phyloP scores from a whole-genome alignment of 2,329 filamentous ascomycete species.

The Xylaria sp. region DNA sequence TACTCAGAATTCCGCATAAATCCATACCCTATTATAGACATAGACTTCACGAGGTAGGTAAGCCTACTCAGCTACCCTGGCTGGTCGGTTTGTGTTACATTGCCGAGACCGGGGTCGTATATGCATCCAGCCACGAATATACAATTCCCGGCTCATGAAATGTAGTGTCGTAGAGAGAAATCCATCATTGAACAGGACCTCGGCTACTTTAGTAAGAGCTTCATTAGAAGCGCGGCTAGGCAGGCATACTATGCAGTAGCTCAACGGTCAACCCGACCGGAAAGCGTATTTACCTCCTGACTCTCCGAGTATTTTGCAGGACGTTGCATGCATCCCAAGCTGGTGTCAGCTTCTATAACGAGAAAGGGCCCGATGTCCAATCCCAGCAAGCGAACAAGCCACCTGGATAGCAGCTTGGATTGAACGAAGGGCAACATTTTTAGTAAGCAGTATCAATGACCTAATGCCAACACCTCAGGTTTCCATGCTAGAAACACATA shows the following conservation, averaged over 20 bases:
- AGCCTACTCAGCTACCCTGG: background rate
- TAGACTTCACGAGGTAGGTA: background rate
- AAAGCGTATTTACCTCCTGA: background rate
- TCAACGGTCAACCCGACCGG: too few relatives aligned
- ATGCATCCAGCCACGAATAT: background rate
- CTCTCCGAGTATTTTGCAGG: background rate
- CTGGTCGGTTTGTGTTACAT: background rate
- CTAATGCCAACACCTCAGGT: background rate
- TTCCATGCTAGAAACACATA: background rate
- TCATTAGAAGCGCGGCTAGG: background rate
- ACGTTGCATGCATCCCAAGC: background rate
- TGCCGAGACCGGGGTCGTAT: conserved; percentile 5
- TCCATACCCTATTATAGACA: background rate
- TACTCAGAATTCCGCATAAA: conserved; percentile 2
- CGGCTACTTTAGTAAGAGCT: background rate
- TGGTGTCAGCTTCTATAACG: background rate
- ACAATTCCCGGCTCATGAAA: background rate
- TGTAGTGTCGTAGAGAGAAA: background rate
- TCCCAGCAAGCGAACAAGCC: background rate
- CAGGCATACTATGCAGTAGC: too few relatives aligned
- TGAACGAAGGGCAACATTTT: background rate
- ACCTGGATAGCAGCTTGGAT: background rate
- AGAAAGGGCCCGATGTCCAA: background rate
- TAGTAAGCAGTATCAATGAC: conserved; percentile 2
- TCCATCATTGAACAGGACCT: background rate